phyloP scores from a whole-genome alignment of 768 basidiomycete genomes.

The Auricularia sp. region DNA sequence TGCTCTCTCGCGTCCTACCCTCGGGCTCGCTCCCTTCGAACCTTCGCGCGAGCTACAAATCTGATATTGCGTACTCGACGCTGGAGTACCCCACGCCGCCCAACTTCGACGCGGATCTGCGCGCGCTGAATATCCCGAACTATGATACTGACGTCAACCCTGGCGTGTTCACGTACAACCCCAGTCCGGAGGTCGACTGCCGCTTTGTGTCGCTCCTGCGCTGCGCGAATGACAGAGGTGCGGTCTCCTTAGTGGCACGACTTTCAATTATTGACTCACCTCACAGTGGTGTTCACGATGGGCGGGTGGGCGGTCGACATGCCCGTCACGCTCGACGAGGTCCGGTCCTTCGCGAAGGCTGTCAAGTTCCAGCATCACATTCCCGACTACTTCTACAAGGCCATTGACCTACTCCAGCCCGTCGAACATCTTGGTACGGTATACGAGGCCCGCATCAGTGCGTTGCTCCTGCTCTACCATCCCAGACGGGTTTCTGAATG shows the following conservation, averaged over 20 bases:
- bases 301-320: conserved; percentile 20
- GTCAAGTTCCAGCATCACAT: conserved; percentile 10
- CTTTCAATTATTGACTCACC: neutral
- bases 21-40: neutral
- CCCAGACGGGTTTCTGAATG: conserved; percentile 9
- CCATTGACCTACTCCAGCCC: neutral
- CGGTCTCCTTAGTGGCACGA: neutral
- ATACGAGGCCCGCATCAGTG: neutral
- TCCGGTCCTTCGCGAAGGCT: neutral
- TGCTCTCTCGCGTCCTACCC: conserved; percentile 13
- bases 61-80: conserved; percentile 14
- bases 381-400: conserved; percentile 3
- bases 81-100: conserved; percentile 12
- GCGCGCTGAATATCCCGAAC: neutral
- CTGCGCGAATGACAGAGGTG: conserved; percentile 10
- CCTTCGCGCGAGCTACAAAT: conserved; percentile 15
- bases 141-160: neutral
- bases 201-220: conserved; percentile 8
- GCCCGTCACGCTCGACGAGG: conserved; percentile 20
- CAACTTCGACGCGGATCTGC: conserved; percentile 8
- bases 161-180: conserved; percentile 8
- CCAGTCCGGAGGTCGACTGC: conserved; percentile 7
- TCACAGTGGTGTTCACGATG: conserved; percentile 8
- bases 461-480: conserved; percentile 11
- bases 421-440: conserved; percentile 8